Percentiles rank a stretch among this genome's conserved stretches.
Conservation (phyloP, 192 early-diverging fungal genomes). For the Backusella tuberculispora region DNA sequence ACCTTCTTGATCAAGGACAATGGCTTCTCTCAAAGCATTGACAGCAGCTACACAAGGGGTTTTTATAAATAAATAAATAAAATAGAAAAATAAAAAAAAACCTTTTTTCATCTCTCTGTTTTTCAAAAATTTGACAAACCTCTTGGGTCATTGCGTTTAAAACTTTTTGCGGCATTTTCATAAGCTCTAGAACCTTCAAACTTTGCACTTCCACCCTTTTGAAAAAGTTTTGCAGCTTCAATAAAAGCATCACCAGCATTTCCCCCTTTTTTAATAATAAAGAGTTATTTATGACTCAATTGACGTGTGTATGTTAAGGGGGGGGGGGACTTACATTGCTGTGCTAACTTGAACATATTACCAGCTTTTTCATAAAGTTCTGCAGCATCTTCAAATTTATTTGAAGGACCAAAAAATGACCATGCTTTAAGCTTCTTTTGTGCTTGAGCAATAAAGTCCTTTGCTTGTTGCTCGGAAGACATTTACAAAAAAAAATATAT, state of each 20-base stretch:
- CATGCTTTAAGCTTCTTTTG: conserved; percentile 72
- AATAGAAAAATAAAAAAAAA: conserved; percentile 3
- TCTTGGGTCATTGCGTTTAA: conserved; percentile 82
- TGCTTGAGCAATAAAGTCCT: conserved; percentile 66
- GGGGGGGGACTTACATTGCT: conserved; percentile 70
- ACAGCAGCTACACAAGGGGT: conserved; percentile 55
- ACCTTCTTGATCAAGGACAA: conserved; percentile 79
- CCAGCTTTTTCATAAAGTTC: conserved; percentile 92
- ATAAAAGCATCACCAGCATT: conserved; percentile 95
- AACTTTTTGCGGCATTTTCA: conserved; percentile 88
- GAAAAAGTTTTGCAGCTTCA: conserved; percentile 79
- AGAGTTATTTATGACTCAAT: not conserved
- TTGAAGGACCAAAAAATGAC: conserved; percentile 67
- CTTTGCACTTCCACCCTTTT: conserved; percentile 69
- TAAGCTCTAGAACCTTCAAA: conserved; percentile 87
- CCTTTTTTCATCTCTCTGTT: not conserved
- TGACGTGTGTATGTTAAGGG: too few relatives aligned
- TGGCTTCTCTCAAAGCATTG: conserved; percentile 72
- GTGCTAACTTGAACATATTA: conserved; percentile 91
- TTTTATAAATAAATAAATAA: conserved; percentile 42
- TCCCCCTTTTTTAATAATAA: conserved; percentile 60
- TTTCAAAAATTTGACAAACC: conserved; percentile 42
- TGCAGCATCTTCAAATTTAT: conserved; percentile 93
- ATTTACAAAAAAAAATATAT: not conserved
- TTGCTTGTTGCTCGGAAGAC: conserved; percentile 60